Evolutionary conservation across 257 asterid genomes (phyloP), one percentile per base, ranked within the genome.

Genomic region (Plantago major): DNA sequence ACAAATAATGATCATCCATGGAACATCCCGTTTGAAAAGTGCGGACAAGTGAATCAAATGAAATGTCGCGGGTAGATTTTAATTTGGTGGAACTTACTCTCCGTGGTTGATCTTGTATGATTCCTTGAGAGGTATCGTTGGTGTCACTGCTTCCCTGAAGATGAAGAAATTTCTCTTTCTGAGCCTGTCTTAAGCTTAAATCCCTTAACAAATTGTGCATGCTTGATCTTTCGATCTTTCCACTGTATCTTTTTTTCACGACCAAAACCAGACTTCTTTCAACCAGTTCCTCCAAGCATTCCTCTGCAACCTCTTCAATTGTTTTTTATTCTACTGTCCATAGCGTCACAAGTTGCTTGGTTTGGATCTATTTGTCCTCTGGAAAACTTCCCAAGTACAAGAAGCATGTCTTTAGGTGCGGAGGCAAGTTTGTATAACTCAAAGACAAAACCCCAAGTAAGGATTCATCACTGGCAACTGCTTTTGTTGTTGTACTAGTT

Each of bases 241-340:
- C 63, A 44, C 3, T 10, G 4, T 17, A 28, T n/a, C 33, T 11
- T 38, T 7, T 54, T 42, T 13, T 11, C 11, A 2, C 4, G 8
- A 52, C 52, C 1, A 16, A 12, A 7, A 64, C 4, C 9, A 64
- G 54, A 43, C 18, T 53, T 42, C 52, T 6, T 0, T 22, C 26
- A 8, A 42, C n/a, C 14, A 51, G 53, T 51, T 54, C 54, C 14
- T 12, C 15, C 55, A 61, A 46, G 49, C 26, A 61, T 26, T 61
- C 26, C 16, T 61, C 66, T 11, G 66, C 66, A 11, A 14, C 28
- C 10, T 46, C 46, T 46, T 61, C 66, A 18, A 46, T 11, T 43
- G 45, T 46, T n/a, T n/a, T 61, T 0, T 33, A 15, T 5, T 0
- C 9, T 7, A n/a, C 9, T 19, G 66, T 45, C 66, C 66, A 61